These are phyloP conservation scores for Suillus tomentosus DNA, from an alignment of 768 basidiomycete species.

Conservation along the genomic window DNA sequence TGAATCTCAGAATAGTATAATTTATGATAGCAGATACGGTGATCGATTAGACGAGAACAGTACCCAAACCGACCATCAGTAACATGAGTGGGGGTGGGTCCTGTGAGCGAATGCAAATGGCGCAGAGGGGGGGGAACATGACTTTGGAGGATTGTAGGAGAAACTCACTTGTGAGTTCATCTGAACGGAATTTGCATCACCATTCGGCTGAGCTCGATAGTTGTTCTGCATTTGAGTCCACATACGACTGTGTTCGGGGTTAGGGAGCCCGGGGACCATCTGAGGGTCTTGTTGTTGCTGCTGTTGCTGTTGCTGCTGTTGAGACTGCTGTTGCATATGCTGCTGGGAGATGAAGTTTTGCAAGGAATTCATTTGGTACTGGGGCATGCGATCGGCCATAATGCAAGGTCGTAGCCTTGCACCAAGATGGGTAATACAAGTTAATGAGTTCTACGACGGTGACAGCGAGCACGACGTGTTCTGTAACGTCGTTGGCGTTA, in stretches of 20 bases:
- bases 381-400: slow-evolving; percentile 65
- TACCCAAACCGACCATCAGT: slow-evolving; percentile 10
- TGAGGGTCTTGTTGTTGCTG: slow-evolving; percentile 43
- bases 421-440: slow-evolving; percentile 30
- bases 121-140: slow-evolving; percentile 13
- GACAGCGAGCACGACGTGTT: slow-evolving; percentile 24
- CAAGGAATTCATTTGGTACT: slow-evolving; percentile 55
- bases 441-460: slow-evolving; percentile 31
- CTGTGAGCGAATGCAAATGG: slow-evolving; percentile 22
- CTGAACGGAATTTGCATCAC: slow-evolving; percentile 42
- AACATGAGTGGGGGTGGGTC: slow-evolving; percentile 15
- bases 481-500: slow-evolving; percentile 25
- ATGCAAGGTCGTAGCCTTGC: slow-evolving; percentile 35
- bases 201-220: slow-evolving; percentile 44
- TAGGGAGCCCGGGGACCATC: slow-evolving; percentile 43
- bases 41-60: slow-evolving; percentile 5
- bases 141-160: slow-evolving; percentile 7
- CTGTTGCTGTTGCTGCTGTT: slow-evolving; percentile 43
- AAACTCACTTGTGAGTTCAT: slow-evolving; percentile 51
- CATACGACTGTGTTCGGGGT: slow-evolving; percentile 53
- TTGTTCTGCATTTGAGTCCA: slow-evolving; percentile 53
- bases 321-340: slow-evolving; percentile 41
- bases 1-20: slow-evolving; percentile 13
- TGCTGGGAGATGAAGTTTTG: slow-evolving; percentile 46
- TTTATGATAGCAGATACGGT: slow-evolving; percentile 18